phyloP scores from a whole-genome alignment of 2,329 filamentous ascomycete genomes.

The Calonectria ilicicola region DNA sequence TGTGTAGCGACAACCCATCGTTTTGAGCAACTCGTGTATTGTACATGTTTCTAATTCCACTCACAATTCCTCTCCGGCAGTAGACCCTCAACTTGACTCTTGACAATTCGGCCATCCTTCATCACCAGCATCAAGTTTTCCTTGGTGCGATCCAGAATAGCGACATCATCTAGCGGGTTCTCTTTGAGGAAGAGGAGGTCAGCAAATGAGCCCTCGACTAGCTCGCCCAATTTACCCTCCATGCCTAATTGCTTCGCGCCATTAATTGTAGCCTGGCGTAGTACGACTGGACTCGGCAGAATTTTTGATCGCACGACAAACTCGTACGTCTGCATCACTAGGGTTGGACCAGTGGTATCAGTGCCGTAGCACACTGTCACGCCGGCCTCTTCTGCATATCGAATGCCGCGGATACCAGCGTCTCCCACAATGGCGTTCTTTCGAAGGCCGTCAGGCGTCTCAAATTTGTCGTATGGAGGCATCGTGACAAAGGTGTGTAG shows the following conservation, averaged over 20 bases:
- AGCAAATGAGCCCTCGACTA: slow-evolving; percentile 62
- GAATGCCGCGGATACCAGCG: slow-evolving; percentile 58
- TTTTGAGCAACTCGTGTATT: not conserved
- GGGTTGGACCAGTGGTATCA: slow-evolving; percentile 48
- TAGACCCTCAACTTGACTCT: not conserved
- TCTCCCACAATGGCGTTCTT: slow-evolving; percentile 65
- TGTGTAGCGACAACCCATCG: too few relatives aligned
- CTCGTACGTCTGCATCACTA: slow-evolving; percentile 47
- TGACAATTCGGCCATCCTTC: slow-evolving; percentile 62
- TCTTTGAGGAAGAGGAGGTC: slow-evolving; percentile 64
- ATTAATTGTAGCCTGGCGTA: slow-evolving; percentile 56
- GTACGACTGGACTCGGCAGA: slow-evolving; percentile 38
- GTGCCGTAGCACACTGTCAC: slow-evolving; percentile 68
- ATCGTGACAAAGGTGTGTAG: slow-evolving; percentile 63
- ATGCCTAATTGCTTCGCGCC: slow-evolving; percentile 61
- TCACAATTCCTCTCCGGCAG: not conserved
- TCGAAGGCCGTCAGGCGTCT: slow-evolving; percentile 55
- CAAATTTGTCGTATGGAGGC: slow-evolving; percentile 55
- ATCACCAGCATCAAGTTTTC: slow-evolving; percentile 62
- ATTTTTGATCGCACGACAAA: slow-evolving; percentile 45
- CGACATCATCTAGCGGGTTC: slow-evolving; percentile 68
- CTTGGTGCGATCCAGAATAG: slow-evolving; percentile 61
- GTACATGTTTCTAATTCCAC: not conserved
- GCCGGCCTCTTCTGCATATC: slow-evolving; percentile 62
- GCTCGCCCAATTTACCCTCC: slow-evolving; percentile 60